Evolutionary conservation across 2,329 filamentous ascomycete species (phyloP).

Genomic region (Calonectria pseudoturangicola): DNA sequence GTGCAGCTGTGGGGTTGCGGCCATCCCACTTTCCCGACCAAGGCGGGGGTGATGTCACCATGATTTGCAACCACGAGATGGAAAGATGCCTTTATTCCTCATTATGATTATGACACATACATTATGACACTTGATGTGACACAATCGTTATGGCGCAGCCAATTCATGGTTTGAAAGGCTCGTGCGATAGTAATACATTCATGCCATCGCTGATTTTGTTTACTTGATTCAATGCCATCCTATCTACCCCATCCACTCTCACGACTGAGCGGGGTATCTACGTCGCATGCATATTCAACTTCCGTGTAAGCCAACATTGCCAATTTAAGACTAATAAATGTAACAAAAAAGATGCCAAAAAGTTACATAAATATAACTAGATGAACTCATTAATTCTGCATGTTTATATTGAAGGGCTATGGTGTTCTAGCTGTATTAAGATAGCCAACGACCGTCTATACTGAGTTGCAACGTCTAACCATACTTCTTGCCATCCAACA

Average conservation of each 20-base stretch:
- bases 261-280: too few species aligned
- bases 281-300: too few species aligned
- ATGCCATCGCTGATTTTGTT: not conserved
- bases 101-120: not conserved
- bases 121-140: not conserved
- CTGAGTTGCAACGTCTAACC: not conserved
- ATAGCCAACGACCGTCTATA: not conserved
- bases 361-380: too few species aligned
- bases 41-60: constrained; percentile 38
- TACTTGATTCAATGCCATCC: too few species aligned
- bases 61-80: not conserved
- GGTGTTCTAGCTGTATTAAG: too few species aligned
- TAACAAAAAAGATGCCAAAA: too few species aligned
- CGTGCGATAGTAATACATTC: too few species aligned
- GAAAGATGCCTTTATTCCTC: not conserved
- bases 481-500: not conserved
- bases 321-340: too few species aligned
- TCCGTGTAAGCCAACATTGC: too few species aligned
- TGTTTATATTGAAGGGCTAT: too few species aligned
- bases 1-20: constrained; percentile 24
- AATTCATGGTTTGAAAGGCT: not conserved
- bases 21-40: constrained; percentile 1
- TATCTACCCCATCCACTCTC: too few species aligned
- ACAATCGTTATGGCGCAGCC: not conserved
- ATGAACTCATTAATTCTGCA: too few species aligned